Conservation (phyloP, 768 basidiomycete species). For the Lentinula raphanica region DNA sequence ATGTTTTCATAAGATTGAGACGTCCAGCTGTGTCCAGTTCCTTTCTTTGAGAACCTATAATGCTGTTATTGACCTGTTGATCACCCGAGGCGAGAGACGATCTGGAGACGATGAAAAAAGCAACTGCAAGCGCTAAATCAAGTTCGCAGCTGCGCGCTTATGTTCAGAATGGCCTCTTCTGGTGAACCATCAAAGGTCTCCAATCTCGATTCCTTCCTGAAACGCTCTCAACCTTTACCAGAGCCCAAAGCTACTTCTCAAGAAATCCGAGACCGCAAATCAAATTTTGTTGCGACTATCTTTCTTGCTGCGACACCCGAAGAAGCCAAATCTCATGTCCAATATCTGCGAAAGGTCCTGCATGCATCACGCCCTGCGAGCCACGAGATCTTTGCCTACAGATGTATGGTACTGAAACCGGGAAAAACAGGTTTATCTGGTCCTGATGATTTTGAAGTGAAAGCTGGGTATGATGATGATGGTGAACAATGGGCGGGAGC, state of each 20-base stretch:
- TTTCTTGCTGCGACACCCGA: constrained; percentile 40
- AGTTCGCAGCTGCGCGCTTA: not conserved
- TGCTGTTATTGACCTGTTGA: no score
- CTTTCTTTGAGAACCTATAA: no score
- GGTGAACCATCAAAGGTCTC: not conserved
- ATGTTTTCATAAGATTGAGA: no score
- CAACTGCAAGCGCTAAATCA: not conserved
- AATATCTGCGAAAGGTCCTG: constrained; percentile 40
- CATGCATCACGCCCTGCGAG: constrained; percentile 56
- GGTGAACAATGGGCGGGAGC: constrained; percentile 71
- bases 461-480: constrained; percentile 64
- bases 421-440: constrained; percentile 63
- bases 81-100: no score
- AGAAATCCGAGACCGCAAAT: constrained; percentile 72
- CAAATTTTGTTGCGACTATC: constrained; percentile 63
- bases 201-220: constrained; percentile 3
- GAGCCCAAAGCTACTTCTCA: constrained; percentile 38
- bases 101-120: no score
- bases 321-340: constrained; percentile 33
- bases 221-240: not conserved
- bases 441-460: constrained; percentile 71
- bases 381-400: constrained; percentile 76
- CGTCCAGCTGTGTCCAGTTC: no score
- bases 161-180: not conserved
- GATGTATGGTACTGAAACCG: constrained; percentile 66